These are phyloP conservation scores for Penicillium sp. DNA, from an alignment of 2,329 filamentous ascomycete species.

Conservation along the genomic window DNA sequence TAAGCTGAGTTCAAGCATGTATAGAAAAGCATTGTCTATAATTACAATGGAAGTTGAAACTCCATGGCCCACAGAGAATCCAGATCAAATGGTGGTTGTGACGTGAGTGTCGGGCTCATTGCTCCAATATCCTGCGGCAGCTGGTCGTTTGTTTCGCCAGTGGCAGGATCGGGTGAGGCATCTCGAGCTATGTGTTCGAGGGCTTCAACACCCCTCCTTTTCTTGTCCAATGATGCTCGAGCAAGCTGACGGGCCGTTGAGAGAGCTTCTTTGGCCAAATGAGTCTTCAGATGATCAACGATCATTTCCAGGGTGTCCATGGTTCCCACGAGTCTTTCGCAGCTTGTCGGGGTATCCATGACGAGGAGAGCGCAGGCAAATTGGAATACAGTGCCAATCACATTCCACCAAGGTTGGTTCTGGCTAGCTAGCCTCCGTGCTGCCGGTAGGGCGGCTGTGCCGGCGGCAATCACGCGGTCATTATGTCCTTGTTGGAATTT, in stretches of 20 bases:
- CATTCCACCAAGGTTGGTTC: conserved; percentile 45
- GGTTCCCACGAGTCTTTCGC: conserved; percentile 34
- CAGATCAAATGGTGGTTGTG: conserved; percentile 12
- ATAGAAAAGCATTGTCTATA: neutral
- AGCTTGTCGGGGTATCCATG: conserved; percentile 39
- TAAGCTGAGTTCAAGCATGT: neutral
- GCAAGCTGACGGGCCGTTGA: conserved; percentile 15
- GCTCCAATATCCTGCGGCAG: conserved; percentile 3
- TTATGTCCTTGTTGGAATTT: conserved; percentile 38
- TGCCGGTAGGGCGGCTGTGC: conserved; percentile 35
- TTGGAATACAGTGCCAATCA: conserved; percentile 43
- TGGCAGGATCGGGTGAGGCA: neutral
- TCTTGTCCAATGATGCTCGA: conserved; percentile 15
- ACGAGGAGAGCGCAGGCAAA: conserved; percentile 44
- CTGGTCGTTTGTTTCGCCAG: neutral
- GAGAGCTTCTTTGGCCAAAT: conserved; percentile 17
- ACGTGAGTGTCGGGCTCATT: conserved; percentile 4
- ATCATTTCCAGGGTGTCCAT: conserved; percentile 42
- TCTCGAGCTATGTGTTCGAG: conserved; percentile 12
- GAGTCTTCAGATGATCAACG: conserved; percentile 32
- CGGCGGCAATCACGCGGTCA: conserved; percentile 37
- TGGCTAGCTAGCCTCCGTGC: conserved; percentile 34
- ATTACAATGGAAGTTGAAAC: conserved; percentile 9
- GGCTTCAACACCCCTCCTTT: conserved; percentile 12
- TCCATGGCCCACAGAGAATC: conserved; percentile 15